Percentiles rank a stretch among this genome's conserved stretches.
phyloP scores from a whole-genome alignment of 2,329 filamentous ascomycete species.

The Mollisiaceae sp. region DNA sequence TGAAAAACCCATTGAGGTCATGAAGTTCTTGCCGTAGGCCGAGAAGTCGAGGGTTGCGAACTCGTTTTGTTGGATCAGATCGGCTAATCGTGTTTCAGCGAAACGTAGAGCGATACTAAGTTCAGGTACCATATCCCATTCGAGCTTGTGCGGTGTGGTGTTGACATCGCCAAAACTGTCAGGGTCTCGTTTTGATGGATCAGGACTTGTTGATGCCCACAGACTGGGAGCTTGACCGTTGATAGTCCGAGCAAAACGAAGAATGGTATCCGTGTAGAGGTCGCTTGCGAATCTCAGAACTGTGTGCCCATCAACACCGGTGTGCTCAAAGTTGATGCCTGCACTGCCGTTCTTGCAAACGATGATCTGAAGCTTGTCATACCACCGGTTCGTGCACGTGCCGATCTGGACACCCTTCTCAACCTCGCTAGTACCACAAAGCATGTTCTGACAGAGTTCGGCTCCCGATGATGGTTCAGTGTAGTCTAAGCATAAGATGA shows the following conservation, averaged over 20 bases:
- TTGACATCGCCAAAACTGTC: constrained; percentile 91
- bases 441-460: constrained; percentile 96
- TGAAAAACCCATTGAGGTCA: constrained; percentile 95
- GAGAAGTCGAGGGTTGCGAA: constrained; percentile 90
- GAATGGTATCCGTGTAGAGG: constrained; percentile 95
- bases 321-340: constrained; percentile 99
- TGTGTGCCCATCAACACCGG: constrained; percentile 95
- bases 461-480: constrained; percentile 81
- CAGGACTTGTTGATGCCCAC: constrained; percentile 89
- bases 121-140: constrained; percentile 97
- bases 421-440: constrained; percentile 91
- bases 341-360: constrained; percentile 98
- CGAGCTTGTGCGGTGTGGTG: constrained; percentile 92
- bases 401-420: constrained; percentile 94
- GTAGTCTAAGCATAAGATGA: constrained; percentile 91
- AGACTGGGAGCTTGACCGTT: constrained; percentile 91
- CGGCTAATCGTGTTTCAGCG: constrained; percentile 90
- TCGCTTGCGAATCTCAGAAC: constrained; percentile 96
- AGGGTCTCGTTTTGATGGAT: constrained; percentile 90
- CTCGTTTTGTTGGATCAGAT: constrained; percentile 95
- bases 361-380: constrained; percentile 98
- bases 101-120: constrained; percentile 90
- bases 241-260: constrained; percentile 93
- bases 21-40: constrained; percentile 95
- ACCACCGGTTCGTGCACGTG: constrained; percentile 98